phyloP scores from a whole-genome alignment of 371 early-diverging fungal genomes.

The Lichtheimia hyalospora region DNA sequence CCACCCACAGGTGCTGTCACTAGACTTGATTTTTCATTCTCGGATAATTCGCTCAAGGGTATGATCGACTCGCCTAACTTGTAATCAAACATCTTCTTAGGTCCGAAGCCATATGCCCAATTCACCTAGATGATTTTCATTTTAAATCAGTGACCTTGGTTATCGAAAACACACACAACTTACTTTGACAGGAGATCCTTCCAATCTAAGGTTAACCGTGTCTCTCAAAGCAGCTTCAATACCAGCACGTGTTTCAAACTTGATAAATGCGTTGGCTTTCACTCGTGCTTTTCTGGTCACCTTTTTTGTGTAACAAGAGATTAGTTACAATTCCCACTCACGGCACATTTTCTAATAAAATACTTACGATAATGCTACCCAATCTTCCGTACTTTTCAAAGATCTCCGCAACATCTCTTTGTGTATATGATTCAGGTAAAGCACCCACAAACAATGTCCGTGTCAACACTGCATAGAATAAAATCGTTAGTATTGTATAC shows the following conservation, averaged over 20 bases:
- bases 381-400: slow-evolving; percentile 43
- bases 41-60: slow-evolving; percentile 31
- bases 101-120: slow-evolving; percentile 55
- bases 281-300: slow-evolving; percentile 10
- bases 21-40: slow-evolving; percentile 38
- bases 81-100: slow-evolving; percentile 46
- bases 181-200: slow-evolving; percentile 34
- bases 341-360: too few species aligned
- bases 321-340: too few species aligned
- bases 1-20: slow-evolving; percentile 42
- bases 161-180: neutral
- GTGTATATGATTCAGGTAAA: slow-evolving; percentile 34
- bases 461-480: slow-evolving; percentile 32
- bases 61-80: slow-evolving; percentile 47
- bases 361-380: slow-evolving; percentile 43
- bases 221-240: slow-evolving; percentile 34
- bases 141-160: neutral
- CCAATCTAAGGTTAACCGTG: slow-evolving; percentile 19
- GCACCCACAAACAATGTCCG: slow-evolving; percentile 51
- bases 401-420: slow-evolving; percentile 31
- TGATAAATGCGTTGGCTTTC: slow-evolving; percentile 40
- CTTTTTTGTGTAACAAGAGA: neutral
- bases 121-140: slow-evolving; percentile 22
- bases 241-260: slow-evolving; percentile 29
- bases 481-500: neutral